Conservation (phyloP, 176 grass and related monocot genomes). For the Musa acuminata region DNA sequence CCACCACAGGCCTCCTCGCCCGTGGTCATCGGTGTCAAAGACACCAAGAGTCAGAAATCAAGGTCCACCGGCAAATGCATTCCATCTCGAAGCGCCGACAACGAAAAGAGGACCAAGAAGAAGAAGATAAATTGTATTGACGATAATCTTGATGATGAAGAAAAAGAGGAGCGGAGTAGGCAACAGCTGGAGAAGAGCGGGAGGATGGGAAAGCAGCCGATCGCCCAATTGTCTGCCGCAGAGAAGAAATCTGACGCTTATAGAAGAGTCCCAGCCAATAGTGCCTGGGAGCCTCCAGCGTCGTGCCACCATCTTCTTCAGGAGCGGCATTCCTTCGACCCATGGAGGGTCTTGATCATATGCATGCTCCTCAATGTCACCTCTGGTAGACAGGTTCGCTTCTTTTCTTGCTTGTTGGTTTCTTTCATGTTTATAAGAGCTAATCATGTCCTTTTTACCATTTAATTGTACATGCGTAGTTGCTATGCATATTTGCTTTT, state of each 20-base stretch:
- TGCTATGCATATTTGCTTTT: not conserved
- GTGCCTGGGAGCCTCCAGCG: conserved; percentile 16
- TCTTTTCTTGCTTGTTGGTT: not conserved
- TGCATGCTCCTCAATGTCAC: conserved; percentile 32
- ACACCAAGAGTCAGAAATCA: not conserved
- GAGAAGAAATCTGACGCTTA: conserved; percentile 24
- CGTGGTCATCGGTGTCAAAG: not conserved
- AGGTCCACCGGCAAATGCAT: not conserved
- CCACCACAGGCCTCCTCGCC: not conserved
- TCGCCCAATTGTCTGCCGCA: conserved; percentile 2
- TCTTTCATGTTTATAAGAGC: not conserved
- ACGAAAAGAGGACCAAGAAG: not conserved
- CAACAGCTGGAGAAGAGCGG: not conserved
- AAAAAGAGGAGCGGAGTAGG: not conserved
- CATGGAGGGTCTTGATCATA: conserved; percentile 33
- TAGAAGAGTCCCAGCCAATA: conserved; percentile 1
- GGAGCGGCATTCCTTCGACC: conserved; percentile 28
- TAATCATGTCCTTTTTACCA: not conserved
- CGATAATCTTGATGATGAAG: not conserved
- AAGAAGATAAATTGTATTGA: not conserved
- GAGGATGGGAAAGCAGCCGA: not conserved
- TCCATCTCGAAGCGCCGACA: not conserved
- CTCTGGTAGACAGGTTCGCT: conserved; percentile 22
- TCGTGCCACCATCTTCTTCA: conserved; percentile 29
- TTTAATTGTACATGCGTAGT: too few relatives aligned